Evolutionary conservation across 768 basidiomycete species (phyloP).

Genomic region (Pulveroboletus ravenelii): DNA sequence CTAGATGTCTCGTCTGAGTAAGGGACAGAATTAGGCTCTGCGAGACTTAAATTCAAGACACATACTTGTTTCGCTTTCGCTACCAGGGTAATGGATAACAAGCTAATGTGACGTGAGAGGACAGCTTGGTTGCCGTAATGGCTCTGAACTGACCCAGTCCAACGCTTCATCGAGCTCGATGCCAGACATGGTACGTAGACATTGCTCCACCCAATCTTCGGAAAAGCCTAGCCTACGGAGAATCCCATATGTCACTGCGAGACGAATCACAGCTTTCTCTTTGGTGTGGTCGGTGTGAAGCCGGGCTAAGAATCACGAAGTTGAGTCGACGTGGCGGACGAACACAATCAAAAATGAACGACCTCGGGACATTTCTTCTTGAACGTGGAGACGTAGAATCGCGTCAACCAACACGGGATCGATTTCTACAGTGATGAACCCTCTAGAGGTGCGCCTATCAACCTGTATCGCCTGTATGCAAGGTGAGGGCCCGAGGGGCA

Average conservation of each 20-base stretch:
- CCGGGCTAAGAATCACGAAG: slow-evolving; percentile 3
- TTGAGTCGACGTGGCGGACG: slow-evolving; percentile 1
- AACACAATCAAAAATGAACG: background rate
- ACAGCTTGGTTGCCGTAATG: background rate
- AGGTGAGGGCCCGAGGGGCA: background rate
- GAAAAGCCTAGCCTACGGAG: slow-evolving; percentile 74
- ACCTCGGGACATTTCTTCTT: slow-evolving; percentile 33
- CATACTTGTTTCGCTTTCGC: slow-evolving; percentile 45
- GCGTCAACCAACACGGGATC: slow-evolving; percentile 54
- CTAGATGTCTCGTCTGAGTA: slow-evolving; percentile 12
- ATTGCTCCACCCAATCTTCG: slow-evolving; percentile 64
- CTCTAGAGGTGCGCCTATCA: slow-evolving; percentile 69
- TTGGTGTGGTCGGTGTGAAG: slow-evolving; percentile 46
- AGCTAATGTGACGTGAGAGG: slow-evolving; percentile 42
- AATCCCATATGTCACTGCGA: slow-evolving; percentile 79
- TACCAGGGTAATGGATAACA: slow-evolving; percentile 56
- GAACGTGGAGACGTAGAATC: slow-evolving; percentile 50
- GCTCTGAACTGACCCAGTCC: slow-evolving; percentile 68
- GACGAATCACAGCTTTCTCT: slow-evolving; percentile 65
- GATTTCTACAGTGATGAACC: slow-evolving; percentile 57
- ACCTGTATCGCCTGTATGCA: slow-evolving; percentile 59
- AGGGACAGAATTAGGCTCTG: slow-evolving; percentile 1
- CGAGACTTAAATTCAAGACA: background rate
- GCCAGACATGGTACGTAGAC: slow-evolving; percentile 57
- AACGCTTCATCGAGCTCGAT: slow-evolving; percentile 84